These are phyloP conservation scores for Penicillium sp. DNA, from an alignment of 2,329 filamentous ascomycete species.

Conservation along the genomic window DNA sequence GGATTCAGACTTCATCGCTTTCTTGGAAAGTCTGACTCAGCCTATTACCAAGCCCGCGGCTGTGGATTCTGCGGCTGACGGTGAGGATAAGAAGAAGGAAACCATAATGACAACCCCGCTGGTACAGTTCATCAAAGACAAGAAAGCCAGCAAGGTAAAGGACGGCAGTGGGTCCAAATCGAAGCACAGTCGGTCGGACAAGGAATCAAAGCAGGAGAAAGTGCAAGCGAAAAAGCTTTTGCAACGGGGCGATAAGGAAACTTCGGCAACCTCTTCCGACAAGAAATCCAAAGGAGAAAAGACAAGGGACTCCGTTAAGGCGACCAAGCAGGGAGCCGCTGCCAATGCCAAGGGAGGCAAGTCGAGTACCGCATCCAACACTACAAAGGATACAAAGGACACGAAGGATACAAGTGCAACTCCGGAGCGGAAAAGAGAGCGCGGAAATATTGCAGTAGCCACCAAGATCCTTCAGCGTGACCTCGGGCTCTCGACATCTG, in stretches of 20 bases:
- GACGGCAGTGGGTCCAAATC: constrained; percentile 43
- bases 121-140: constrained; percentile 81
- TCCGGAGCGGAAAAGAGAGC: constrained; percentile 45
- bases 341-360: constrained; percentile 32
- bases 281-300: constrained; percentile 46
- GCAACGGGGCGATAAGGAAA: constrained; percentile 33
- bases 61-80: constrained; percentile 41
- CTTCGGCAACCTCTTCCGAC: constrained; percentile 22
- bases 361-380: constrained; percentile 22
- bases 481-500: constrained; percentile 46
- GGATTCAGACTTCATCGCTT: constrained; percentile 89
- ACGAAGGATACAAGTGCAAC: constrained; percentile 21
- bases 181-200: constrained; percentile 36
- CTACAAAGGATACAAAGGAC: constrained; percentile 25
- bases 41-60: constrained; percentile 50
- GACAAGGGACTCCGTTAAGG: constrained; percentile 53
- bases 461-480: constrained; percentile 56
- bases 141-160: constrained; percentile 71
- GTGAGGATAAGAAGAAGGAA: constrained; percentile 46
- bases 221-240: constrained; percentile 37
- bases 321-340: constrained; percentile 34
- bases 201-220: constrained; percentile 36
- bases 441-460: constrained; percentile 46
- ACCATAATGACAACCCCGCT: constrained; percentile 76
- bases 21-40: constrained; percentile 78